A percentile compares a stretch with the other conserved stretches of the same genome.
phyloP scores from a whole-genome alignment of 2,329 filamentous ascomycete genomes.

The Helotiales sp. region DNA sequence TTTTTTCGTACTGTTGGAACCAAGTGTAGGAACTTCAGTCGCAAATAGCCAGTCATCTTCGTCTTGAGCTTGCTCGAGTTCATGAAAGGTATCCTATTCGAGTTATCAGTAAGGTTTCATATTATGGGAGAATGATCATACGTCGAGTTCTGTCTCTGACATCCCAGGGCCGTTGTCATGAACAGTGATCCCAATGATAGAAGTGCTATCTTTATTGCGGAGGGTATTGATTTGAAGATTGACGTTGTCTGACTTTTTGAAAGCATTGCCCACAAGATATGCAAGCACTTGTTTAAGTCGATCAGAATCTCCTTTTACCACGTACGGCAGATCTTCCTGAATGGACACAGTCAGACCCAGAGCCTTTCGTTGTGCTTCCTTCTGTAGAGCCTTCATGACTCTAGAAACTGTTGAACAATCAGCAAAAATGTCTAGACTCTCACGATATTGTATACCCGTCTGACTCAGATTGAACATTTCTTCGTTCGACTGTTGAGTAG shows the following conservation, averaged over 20 bases:
- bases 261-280: slow-evolving; percentile 82
- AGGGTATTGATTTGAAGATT: slow-evolving; percentile 68
- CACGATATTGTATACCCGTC: slow-evolving; percentile 41
- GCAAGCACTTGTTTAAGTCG: slow-evolving; percentile 77
- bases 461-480: slow-evolving; percentile 72
- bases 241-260: slow-evolving; percentile 73
- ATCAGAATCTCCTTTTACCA: slow-evolving; percentile 76
- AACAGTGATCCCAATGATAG: slow-evolving; percentile 71
- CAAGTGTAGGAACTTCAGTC: neutral
- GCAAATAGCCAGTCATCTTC: slow-evolving; percentile 40
- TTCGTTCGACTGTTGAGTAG: slow-evolving; percentile 73
- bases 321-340: slow-evolving; percentile 66
- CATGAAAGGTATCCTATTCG: slow-evolving; percentile 50
- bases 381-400: slow-evolving; percentile 71
- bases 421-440: neutral
- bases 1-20: neutral
- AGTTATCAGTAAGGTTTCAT: neutral
- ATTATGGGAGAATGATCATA: slow-evolving; percentile 1
- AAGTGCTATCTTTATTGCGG: slow-evolving; percentile 50
- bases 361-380: slow-evolving; percentile 74
- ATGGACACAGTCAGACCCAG: slow-evolving; percentile 68
- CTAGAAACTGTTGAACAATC: slow-evolving; percentile 57
- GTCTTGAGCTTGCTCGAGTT: slow-evolving; percentile 58
- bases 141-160: slow-evolving; percentile 59
- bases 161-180: slow-evolving; percentile 75